These are phyloP conservation scores for Moesziomyces sp. DNA, from an alignment of 1,284 basidiomycete genomes.

Conservation along the genomic window DNA sequence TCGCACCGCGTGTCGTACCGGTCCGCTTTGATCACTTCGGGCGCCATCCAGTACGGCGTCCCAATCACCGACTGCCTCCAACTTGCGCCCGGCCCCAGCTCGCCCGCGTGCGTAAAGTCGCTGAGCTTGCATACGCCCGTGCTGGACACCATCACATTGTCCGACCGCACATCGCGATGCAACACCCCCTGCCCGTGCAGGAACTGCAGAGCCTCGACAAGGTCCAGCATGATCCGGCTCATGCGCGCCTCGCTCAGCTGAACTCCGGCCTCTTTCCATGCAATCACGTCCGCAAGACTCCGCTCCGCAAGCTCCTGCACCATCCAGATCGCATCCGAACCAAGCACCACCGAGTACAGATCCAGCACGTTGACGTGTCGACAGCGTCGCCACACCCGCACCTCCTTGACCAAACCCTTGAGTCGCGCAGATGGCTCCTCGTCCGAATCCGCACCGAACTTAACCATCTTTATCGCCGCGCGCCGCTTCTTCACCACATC, in stretches of 20 bases:
- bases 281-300: constrained; percentile 55
- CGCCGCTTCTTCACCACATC: constrained; percentile 27
- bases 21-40: constrained; percentile 58
- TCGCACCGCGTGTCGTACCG: constrained; percentile 53
- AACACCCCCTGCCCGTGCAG: constrained; percentile 45
- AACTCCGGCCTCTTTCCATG: constrained; percentile 36
- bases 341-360: constrained; percentile 44
- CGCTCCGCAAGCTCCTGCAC: constrained; percentile 56
- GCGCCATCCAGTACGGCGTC: constrained; percentile 64
- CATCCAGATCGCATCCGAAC: constrained; percentile 50
- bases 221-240: constrained; percentile 52
- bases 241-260: constrained; percentile 46
- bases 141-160: constrained; percentile 55
- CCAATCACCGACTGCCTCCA: constrained; percentile 52
- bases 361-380: constrained; percentile 49
- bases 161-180: constrained; percentile 57
- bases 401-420: constrained; percentile 44
- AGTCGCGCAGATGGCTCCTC: constrained; percentile 43
- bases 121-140: constrained; percentile 54
- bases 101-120: constrained; percentile 57
- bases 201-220: constrained; percentile 48
- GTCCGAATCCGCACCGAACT: constrained; percentile 19
- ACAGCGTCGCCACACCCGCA: constrained; percentile 48
- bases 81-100: constrained; percentile 24
- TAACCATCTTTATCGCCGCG: constrained; percentile 56